phyloP scores from a whole-genome alignment of 192 early-diverging fungal species.

The Obelidium mucronatum region DNA sequence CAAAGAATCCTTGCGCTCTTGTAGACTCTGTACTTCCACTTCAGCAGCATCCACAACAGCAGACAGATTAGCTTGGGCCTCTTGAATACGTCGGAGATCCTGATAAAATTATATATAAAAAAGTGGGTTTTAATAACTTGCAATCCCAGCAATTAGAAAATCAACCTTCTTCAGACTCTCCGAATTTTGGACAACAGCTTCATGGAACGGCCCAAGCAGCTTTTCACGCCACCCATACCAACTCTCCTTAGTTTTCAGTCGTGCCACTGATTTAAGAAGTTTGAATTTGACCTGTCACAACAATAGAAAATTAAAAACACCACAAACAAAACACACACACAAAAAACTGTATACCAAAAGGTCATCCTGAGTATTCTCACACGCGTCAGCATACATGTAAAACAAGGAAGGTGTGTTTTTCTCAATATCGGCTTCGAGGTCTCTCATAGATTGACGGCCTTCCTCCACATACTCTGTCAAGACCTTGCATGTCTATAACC shows the following conservation, averaged over 20 bases:
- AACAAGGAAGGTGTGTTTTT: conserved; percentile 42
- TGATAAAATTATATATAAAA: neutral
- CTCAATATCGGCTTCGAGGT: conserved; percentile 32
- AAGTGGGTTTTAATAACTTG: neutral
- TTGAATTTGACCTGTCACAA: conserved; percentile 38
- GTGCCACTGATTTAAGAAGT: conserved; percentile 27
- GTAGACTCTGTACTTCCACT: neutral
- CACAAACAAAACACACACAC: neutral
- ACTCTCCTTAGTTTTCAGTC: conserved; percentile 39
- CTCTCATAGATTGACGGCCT: conserved; percentile 27
- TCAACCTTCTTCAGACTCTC: conserved; percentile 19
- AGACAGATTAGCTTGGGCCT: neutral
- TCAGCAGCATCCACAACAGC: neutral
- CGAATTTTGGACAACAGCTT: conserved; percentile 22
- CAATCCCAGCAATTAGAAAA: neutral
- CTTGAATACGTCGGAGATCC: conserved; percentile 13
- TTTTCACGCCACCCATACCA: conserved; percentile 47
- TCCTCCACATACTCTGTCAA: conserved; percentile 37
- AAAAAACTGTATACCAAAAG: neutral
- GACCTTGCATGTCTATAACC: conserved; percentile 38
- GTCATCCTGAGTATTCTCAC: conserved; percentile 6
- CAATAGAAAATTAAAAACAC: too few relatives aligned
- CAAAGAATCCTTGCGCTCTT: conserved; percentile 1
- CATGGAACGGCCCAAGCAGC: conserved; percentile 30
- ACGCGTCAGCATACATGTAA: conserved; percentile 25